phyloP scores from a whole-genome alignment of 1,284 basidiomycete species.

The Ganoderma sp. region DNA sequence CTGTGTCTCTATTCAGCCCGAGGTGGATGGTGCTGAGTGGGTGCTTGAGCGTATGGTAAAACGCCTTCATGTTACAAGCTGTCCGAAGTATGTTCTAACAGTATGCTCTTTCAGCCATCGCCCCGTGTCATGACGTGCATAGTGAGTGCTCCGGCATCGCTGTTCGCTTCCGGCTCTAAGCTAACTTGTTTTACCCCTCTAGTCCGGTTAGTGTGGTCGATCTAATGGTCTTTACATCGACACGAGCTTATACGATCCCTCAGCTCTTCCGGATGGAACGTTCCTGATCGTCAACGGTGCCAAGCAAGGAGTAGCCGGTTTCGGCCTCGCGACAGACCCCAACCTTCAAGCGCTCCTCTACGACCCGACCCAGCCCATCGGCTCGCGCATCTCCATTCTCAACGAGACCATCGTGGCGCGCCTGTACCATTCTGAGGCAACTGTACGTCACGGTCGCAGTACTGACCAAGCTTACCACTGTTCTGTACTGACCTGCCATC shows the following conservation, averaged over 20 bases:
- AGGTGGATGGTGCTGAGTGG: conserved; percentile 64
- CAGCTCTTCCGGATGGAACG: conserved; percentile 72
- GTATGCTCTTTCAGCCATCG: conserved; percentile 56
- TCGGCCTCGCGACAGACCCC: conserved; percentile 69
- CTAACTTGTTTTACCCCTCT: not conserved
- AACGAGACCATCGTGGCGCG: conserved; percentile 77
- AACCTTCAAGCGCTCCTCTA: conserved; percentile 72
- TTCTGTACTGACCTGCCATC: not conserved
- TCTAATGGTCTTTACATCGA: not conserved
- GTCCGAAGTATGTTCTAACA: conserved; percentile 1
- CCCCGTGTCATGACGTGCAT: conserved; percentile 78
- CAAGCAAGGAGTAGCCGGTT: conserved; percentile 72
- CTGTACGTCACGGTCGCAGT: conserved; percentile 27
- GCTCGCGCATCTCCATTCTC: conserved; percentile 70
- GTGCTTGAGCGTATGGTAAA: conserved; percentile 73
- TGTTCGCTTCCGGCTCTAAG: not conserved
- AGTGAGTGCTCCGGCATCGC: conserved; percentile 39
- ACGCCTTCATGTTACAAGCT: not conserved
- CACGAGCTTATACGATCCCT: not conserved
- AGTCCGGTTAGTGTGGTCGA: conserved; percentile 34
- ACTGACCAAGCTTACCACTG: not conserved
- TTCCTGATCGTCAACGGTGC: conserved; percentile 76
- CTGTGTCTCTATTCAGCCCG: conserved; percentile 70
- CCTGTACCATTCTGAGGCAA: conserved; percentile 81
- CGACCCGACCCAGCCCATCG: conserved; percentile 63